Evolutionary conservation across 2,329 filamentous ascomycete species (phyloP).

Genomic region (Verruconis gallopava): DNA sequence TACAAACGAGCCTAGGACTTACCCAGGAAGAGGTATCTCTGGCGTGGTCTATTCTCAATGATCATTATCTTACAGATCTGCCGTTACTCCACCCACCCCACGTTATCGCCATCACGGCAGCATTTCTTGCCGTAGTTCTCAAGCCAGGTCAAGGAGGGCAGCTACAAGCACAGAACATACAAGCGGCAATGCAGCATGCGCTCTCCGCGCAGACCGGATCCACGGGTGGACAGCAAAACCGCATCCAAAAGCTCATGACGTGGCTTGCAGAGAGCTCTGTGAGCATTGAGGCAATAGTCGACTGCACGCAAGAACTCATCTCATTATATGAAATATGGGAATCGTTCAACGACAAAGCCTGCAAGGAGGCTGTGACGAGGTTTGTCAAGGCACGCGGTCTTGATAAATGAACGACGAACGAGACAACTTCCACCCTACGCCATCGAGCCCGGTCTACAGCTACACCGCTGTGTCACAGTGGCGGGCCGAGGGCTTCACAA

Average conservation of each 20-base stretch:
- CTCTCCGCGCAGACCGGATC: slow-evolving; percentile 14
- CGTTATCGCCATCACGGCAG: slow-evolving; percentile 72
- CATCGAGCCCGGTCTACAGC: too few relatives aligned
- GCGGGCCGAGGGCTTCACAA: too few relatives aligned
- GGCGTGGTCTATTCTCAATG: slow-evolving; percentile 76
- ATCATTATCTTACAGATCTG: slow-evolving; percentile 86
- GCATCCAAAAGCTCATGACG: slow-evolving; percentile 54
- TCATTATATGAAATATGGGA: slow-evolving; percentile 74
- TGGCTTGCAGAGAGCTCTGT: slow-evolving; percentile 82
- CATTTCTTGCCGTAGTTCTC: slow-evolving; percentile 72
- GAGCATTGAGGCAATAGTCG: slow-evolving; percentile 72
- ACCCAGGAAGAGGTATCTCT: slow-evolving; percentile 66
- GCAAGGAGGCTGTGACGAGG: slow-evolving; percentile 49
- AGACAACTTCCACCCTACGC: too few relatives aligned
- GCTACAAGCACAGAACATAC: slow-evolving; percentile 3
- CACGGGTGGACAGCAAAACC: slow-evolving; percentile 30
- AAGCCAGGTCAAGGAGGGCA: slow-evolving; percentile 45
- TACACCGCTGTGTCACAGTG: too few relatives aligned
- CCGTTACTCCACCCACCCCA: slow-evolving; percentile 78
- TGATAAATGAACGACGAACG: slow-evolving; percentile 38
- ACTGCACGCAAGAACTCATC: slow-evolving; percentile 83
- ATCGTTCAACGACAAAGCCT: slow-evolving; percentile 49
- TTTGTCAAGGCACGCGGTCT: slow-evolving; percentile 48
- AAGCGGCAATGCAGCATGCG: slow-evolving; percentile 7
- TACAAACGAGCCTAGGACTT: slow-evolving; percentile 57